Percentiles rank a stretch among this genome's conserved stretches.
These are phyloP conservation scores for Linnemannia elongata DNA, from an alignment of 192 early-diverging fungal genomes.

Conservation along the genomic window DNA sequence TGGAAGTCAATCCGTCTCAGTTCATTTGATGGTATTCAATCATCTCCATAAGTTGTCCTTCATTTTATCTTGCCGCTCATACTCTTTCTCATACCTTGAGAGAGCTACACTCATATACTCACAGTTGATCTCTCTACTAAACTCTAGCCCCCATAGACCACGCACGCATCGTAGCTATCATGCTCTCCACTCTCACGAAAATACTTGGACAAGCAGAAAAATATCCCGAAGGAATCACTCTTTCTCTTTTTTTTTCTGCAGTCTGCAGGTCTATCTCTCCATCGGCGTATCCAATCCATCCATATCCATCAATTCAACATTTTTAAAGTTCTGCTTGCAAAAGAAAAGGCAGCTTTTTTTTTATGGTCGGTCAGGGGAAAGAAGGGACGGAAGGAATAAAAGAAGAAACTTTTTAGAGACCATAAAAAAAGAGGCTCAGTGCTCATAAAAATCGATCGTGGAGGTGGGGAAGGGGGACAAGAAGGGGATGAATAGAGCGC, in stretches of 20 bases:
- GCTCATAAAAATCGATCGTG: background rate
- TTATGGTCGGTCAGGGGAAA: background rate
- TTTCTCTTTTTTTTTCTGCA: background rate
- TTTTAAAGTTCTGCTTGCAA: background rate
- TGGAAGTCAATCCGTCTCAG: conserved; percentile 10
- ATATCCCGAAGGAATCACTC: background rate
- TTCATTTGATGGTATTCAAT: background rate
- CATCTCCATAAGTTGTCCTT: background rate
- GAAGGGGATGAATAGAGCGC: background rate
- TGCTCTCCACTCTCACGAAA: background rate
- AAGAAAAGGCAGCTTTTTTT: background rate
- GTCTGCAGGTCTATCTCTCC: background rate
- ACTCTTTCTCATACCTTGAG: background rate
- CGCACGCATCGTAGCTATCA: background rate
- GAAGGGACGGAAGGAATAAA: background rate
- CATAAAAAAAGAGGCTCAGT: conserved; percentile 6
- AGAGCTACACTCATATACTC: background rate
- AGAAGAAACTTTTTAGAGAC: background rate
- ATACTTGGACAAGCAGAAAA: background rate
- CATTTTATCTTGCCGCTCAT: background rate
- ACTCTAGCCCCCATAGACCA: background rate
- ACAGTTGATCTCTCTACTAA: background rate
- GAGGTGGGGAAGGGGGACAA: background rate
- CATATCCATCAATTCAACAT: background rate
- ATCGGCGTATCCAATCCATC: conserved; percentile 8